Percentiles rank a stretch among this genome's conserved stretches.
These are phyloP conservation scores for Dissophora globulifera DNA, from an alignment of 192 early-diverging fungal genomes.

Conservation along the genomic window DNA sequence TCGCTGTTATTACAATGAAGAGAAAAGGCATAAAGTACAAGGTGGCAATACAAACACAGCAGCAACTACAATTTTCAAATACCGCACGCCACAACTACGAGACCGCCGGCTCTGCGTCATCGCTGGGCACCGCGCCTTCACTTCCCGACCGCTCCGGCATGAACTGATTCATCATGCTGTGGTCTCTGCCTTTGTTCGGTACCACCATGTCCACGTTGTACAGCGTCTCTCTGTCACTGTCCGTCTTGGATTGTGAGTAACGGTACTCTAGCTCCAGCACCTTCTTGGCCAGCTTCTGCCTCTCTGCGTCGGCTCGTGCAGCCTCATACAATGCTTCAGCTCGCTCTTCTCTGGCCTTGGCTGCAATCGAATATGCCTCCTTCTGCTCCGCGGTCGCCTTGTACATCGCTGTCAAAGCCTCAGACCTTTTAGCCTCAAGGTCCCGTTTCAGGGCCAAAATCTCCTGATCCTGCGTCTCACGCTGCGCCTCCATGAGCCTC, in stretches of 20 bases:
- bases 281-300: neutral
- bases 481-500: neutral
- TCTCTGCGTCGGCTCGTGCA: constrained; percentile 1
- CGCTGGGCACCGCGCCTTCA: too few relatives aligned
- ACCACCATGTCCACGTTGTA: too few relatives aligned
- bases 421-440: constrained; percentile 13
- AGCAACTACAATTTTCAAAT: too few relatives aligned
- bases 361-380: neutral
- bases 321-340: constrained; percentile 8
- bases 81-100: too few relatives aligned
- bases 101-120: too few relatives aligned
- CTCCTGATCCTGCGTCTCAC: neutral
- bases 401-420: constrained; percentile 25
- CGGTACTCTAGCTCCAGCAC: neutral
- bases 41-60: too few relatives aligned
- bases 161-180: too few relatives aligned
- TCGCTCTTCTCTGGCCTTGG: constrained; percentile 13
- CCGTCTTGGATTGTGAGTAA: neutral
- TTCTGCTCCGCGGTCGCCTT: constrained; percentile 18
- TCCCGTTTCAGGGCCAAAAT: constrained; percentile 9
- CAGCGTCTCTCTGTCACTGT: neutral
- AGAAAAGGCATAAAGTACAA: too few relatives aligned
- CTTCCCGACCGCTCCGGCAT: too few relatives aligned
- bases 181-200: neutral
- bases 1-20: too few relatives aligned